Evolutionary conservation across 2,329 filamentous ascomycete species (phyloP), one percentile per base, ranked within the genome.

Genomic region (Fusarium sulawesiense): DNA sequence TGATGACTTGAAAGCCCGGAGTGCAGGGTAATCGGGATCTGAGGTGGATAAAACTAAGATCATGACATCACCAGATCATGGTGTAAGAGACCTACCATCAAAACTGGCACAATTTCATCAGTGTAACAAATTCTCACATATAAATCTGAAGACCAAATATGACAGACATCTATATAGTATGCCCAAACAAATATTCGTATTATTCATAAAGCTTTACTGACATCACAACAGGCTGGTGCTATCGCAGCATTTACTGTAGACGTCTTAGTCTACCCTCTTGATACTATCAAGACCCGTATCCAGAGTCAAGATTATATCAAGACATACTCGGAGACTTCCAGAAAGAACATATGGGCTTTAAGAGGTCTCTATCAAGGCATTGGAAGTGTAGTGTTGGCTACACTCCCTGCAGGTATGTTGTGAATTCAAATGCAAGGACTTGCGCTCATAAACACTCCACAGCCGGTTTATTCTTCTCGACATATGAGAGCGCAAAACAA

Each of bases 401-500:
- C 94, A 0, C 83, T 97, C n/a, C 94, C 94, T n/a, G 92, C 92
- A 59, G 93, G 91, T 93, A 78, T 65, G 81, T 68, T 29, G 8
- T 23, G 16, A 14, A 13, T 9, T n/a, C 23, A 11, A 1, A n/a
- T n/a, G 13, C 6, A 12, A 40, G 8, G 16, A 16, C 21, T 32
- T 30, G 11, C 6, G 16, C 68, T 72, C 7, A 62, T 16, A 37
- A 37, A 46, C 6, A n/a, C 6, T 29, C 18, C 21, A 51, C 71
- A 92, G 92, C 93, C 54, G 93, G 93, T 64, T 86, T 93, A 13
- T 97, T 97, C 83, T 97, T 97, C 80, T 94, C 92, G 4, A 94
- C 92, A 2, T 97, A 97, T 79, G 94, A 97, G 81, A 89, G 86
- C 47, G 84, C 90, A 21, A 97, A 97, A 79, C 81, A 83, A 5